These are phyloP conservation scores for Cladosporium sp. DNA, from an alignment of 2,329 filamentous ascomycete genomes.

Conservation along the genomic window DNA sequence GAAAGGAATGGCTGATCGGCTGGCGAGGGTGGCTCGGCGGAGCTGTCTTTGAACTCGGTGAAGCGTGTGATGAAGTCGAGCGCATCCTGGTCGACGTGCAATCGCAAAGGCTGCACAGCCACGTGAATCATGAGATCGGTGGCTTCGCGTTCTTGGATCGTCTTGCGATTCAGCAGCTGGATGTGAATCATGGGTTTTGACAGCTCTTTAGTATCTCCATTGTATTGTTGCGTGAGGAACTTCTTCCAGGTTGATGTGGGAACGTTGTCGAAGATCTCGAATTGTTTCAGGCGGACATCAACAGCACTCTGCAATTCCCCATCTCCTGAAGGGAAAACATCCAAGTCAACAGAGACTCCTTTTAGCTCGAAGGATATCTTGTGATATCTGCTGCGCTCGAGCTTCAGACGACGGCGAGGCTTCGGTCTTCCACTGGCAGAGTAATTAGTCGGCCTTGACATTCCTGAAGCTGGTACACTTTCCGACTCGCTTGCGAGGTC, in stretches of 20 bases:
- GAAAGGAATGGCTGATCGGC: slow-evolving; percentile 67
- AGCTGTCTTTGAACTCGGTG: slow-evolving; percentile 93
- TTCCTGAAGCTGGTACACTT: slow-evolving; percentile 69
- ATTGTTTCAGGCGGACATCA: slow-evolving; percentile 73
- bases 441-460: slow-evolving; percentile 55
- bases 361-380: slow-evolving; percentile 94
- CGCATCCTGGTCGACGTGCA: slow-evolving; percentile 96
- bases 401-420: slow-evolving; percentile 52
- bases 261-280: slow-evolving; percentile 91
- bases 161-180: slow-evolving; percentile 82
- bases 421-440: slow-evolving; percentile 27
- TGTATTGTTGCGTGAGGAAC: slow-evolving; percentile 89
- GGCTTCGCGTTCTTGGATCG: slow-evolving; percentile 75
- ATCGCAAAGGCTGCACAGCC: slow-evolving; percentile 73
- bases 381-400: slow-evolving; percentile 82
- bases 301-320: slow-evolving; percentile 85
- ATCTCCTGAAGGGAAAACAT: slow-evolving; percentile 70
- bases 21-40: slow-evolving; percentile 35
- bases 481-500: slow-evolving; percentile 85
- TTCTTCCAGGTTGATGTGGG: slow-evolving; percentile 98
- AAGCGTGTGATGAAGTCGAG: slow-evolving; percentile 96
- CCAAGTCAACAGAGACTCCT: slow-evolving; percentile 75
- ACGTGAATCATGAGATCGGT: slow-evolving; percentile 73
- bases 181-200: slow-evolving; percentile 86
- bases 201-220: slow-evolving; percentile 71